These are phyloP conservation scores for Talaromyces islandicus DNA, from an alignment of 2,329 filamentous ascomycete species.

Conservation along the genomic window DNA sequence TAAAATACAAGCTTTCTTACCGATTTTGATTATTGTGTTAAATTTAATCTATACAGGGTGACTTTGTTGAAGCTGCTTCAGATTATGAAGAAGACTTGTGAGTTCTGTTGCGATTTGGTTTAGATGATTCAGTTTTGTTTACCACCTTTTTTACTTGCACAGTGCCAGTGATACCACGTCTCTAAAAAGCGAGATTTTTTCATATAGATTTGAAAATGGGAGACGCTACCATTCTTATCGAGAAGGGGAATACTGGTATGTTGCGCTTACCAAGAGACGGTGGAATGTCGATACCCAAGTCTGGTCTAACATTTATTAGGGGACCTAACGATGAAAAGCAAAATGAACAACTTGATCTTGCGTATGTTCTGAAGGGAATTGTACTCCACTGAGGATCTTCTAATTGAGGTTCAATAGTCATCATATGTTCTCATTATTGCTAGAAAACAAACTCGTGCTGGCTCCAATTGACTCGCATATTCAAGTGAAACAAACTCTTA, in stretches of 20 bases:
- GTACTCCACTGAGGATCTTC: neutral
- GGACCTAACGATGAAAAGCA: conserved; percentile 7
- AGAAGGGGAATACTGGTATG: conserved; percentile 1
- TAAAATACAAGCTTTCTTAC: neutral
- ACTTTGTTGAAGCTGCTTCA: neutral
- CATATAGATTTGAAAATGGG: conserved; percentile 22
- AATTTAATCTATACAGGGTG: neutral
- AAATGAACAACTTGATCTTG: conserved; percentile 5
- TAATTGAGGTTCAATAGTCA: neutral
- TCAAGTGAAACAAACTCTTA: neutral
- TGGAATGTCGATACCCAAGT: neutral
- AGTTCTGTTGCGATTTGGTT: neutral
- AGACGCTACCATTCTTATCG: conserved; percentile 26
- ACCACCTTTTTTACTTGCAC: neutral
- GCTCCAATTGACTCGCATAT: neutral
- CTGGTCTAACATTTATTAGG: neutral
- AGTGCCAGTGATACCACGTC: conserved; percentile 15
- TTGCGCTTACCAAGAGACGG: neutral
- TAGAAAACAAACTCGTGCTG: neutral
- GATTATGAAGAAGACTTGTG: conserved; percentile 7
- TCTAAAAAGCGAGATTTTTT: conserved; percentile 13
- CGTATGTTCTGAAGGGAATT: neutral
- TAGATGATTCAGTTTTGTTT: neutral
- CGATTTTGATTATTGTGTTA: neutral
- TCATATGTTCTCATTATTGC: conserved; percentile 5